Base-by-base conservation (phyloP, 1,139 yeast genomes). In the Nakaseomyces nivariensis region DNA sequence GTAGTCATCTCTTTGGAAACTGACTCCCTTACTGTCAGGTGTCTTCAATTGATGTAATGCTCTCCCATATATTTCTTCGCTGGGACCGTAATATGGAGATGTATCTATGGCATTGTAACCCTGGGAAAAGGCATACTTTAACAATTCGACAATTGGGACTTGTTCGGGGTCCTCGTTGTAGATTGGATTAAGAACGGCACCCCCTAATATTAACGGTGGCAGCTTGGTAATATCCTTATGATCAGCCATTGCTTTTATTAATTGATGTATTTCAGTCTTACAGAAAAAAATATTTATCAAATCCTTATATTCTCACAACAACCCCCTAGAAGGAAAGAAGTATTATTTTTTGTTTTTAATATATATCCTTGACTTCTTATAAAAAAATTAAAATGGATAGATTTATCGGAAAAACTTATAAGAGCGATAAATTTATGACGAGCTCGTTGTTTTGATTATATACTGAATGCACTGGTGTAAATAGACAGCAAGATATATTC, bases 61-160 rank as follows among this genome's bases (percentile, higher is more conserved):
- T 8, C 72, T 56, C 0, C 97, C 97, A 4, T 87, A 66, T 27
- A 89, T 62, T 34, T 69, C 74, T 62, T 90, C 97, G 4, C 95
- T 85, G 0, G 89, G 89, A 0, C 97, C 97, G 62, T 90, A 90
- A 67, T 87, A 90, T 2, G 97, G 96, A 0, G 96, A 85, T 0
- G 96, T 88, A 63, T 92, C 97, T 42, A 90, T 71, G 1, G 95
- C 94, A 48, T 76, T 76, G 53, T 87, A 71, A 0, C 96, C 97
- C 27, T 72, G 65, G 25, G 71, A 68, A 58, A 88, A 82, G 0
- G 92, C 95, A 22, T 67, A 61, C 46, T 70, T 66, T 27, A 90
- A 62, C 49, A 90, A 76, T 0, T 76, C 79, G 4, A 69, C 71
- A 10, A 82, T 74, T 1, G 88, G 82, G 40, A 86, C 58, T 0